Evolutionary conservation across 345 rosid species (phyloP).

Genomic region (Rhizophora apiculata): DNA sequence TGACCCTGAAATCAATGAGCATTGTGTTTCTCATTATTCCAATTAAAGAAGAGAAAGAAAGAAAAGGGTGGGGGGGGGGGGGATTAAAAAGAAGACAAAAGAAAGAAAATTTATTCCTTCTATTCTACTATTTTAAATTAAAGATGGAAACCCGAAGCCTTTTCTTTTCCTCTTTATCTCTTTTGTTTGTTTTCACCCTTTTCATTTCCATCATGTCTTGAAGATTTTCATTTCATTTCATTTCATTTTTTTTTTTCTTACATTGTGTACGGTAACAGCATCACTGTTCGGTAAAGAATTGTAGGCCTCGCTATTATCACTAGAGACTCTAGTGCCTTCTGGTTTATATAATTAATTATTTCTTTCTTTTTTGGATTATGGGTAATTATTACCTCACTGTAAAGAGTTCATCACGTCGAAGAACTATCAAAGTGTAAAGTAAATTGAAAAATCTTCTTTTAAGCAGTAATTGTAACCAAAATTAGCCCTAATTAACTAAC

Average conservation of each 20-base stretch:
- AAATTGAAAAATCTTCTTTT: not conserved
- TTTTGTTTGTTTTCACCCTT: conserved; percentile 16
- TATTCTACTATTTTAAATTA: conserved; percentile 29
- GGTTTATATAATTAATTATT: no score
- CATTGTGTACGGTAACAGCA: no score
- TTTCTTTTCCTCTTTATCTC: conserved; percentile 38
- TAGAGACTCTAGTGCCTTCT: no score
- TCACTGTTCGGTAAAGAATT: no score
- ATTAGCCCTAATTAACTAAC: no score
- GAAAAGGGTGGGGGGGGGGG: conserved; percentile 10
- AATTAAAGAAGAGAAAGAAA: conserved; percentile 22
- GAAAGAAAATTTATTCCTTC: not conserved
- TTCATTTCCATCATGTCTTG: not conserved
- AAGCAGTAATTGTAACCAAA: no score
- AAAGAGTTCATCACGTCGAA: no score
- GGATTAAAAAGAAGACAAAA: conserved; percentile 26
- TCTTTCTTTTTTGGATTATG: no score
- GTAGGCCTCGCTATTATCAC: no score
- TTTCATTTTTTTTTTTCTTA: not conserved
- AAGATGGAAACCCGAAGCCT: conserved; percentile 34
- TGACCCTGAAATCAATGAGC: conserved; percentile 66
- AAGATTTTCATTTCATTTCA: not conserved
- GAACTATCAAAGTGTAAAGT: not conserved
- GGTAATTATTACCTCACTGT: no score
- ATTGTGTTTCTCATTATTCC: conserved; percentile 29